These are phyloP conservation scores for Fusarium keratoplasticum DNA, from an alignment of 2,329 filamentous ascomycete species.

Conservation along the genomic window DNA sequence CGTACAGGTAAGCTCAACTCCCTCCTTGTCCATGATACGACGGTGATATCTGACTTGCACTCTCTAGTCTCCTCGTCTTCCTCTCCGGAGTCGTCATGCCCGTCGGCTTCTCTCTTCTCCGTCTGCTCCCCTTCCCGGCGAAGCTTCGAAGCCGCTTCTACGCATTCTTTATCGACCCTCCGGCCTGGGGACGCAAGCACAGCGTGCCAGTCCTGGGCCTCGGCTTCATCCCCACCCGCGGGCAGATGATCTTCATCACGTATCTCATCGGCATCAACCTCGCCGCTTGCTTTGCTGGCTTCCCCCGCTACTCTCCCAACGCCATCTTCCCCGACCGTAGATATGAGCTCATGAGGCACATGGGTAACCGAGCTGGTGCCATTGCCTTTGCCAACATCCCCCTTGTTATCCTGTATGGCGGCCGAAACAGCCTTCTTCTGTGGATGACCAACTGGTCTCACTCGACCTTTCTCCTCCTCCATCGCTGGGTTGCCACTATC, in stretches of 20 bases:
- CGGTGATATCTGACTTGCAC: background rate
- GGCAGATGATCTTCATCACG: constrained; percentile 58
- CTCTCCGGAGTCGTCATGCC: constrained; percentile 36
- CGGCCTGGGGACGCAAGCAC: constrained; percentile 41
- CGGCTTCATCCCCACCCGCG: constrained; percentile 52
- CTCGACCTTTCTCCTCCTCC: constrained; percentile 60
- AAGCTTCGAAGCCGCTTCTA: constrained; percentile 33
- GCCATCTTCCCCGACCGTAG: constrained; percentile 39
- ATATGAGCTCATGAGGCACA: constrained; percentile 48
- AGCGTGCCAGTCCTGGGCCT: constrained; percentile 39
- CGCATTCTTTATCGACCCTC: constrained; percentile 46
- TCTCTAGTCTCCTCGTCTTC: constrained; percentile 32
- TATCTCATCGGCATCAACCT: constrained; percentile 54
- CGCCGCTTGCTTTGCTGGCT: constrained; percentile 47
- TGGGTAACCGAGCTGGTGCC: constrained; percentile 56
- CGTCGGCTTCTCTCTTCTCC: constrained; percentile 35
- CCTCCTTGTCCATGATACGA: background rate
- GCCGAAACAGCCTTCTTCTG: constrained; percentile 61
- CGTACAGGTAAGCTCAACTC: constrained; percentile 32
- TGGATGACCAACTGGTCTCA: constrained; percentile 62
- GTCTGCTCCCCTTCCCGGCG: constrained; percentile 32
- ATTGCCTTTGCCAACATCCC: constrained; percentile 56
- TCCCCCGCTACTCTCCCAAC: constrained; percentile 43
- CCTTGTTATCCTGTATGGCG: constrained; percentile 57
- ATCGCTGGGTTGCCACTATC: constrained; percentile 61